Conservation (phyloP, 768 basidiomycete species). For the Boletellus emodensis region DNA sequence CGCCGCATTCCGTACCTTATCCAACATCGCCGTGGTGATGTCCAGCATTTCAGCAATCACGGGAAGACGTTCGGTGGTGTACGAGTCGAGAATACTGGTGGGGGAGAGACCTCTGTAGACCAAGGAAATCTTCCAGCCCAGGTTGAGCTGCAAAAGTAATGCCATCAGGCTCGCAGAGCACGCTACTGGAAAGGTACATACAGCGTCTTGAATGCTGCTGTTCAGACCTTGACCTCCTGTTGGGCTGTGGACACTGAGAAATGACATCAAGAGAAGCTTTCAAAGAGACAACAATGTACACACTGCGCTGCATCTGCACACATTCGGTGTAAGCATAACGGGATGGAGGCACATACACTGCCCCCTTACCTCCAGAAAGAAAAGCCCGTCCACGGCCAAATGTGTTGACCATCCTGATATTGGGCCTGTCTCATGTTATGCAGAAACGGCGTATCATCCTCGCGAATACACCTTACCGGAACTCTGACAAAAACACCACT, state of each 20-base stretch:
- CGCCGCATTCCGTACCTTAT: background rate
- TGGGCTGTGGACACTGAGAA: conserved; percentile 20
- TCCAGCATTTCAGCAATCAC: conserved; percentile 45
- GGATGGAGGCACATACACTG: background rate
- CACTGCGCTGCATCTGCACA: conserved; percentile 45
- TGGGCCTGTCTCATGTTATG: conserved; percentile 32
- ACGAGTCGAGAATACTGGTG: conserved; percentile 36
- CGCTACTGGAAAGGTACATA: conserved; percentile 17
- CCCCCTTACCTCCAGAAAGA: conserved; percentile 39
- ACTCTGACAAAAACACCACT: conserved; percentile 24
- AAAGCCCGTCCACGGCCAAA: conserved; percentile 44
- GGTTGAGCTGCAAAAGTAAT: conserved; percentile 32
- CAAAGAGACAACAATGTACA: background rate
- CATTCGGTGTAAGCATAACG: background rate
- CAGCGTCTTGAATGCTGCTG: conserved; percentile 36
- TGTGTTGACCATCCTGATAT: conserved; percentile 45
- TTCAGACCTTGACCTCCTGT: conserved; percentile 34
- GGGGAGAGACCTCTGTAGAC: conserved; percentile 37
- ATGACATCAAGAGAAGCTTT: background rate
- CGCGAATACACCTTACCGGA: conserved; percentile 22
- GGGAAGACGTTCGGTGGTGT: conserved; percentile 42
- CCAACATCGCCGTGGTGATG: conserved; percentile 29
- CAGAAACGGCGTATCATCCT: background rate
- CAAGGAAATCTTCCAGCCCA: conserved; percentile 44
- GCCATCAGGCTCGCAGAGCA: background rate